Base-by-base conservation (phyloP, 495 filamentous ascomycete genomes). In the Xeromyces bisporus region DNA sequence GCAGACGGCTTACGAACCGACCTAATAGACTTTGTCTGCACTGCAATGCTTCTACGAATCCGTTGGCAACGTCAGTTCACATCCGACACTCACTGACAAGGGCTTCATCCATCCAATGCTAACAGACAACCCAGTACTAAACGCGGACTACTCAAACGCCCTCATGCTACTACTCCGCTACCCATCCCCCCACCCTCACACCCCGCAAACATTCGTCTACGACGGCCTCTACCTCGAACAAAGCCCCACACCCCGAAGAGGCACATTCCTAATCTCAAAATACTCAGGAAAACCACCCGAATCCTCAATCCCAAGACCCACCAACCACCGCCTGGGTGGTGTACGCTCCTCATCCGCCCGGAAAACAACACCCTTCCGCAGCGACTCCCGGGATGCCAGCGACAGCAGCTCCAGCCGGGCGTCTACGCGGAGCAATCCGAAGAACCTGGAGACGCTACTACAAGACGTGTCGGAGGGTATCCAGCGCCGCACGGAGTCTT, bases 11-110 rank as follows among this genome's bases (percentile, higher is more conserved):
- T 91, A 24, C 62, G 66, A n/a, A 57, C 89, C 28, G 72, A 83
- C 29, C 56, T 96, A 16, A 70, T 96, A 36, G 81, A 94, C 41
- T 66, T 85, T 28, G 75, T 93, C 13, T 94, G 86, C 43, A 73
- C 93, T 34, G 76, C 84, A 6, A 96, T 99, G 91, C 63, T 99
- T 15, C 62, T 99, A 21, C 70, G 89, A 21, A 80, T 96, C 37
- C 69, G 87, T 33, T 94, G 87, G 87, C 70, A 84, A 34, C 59
- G 84, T 93, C 55, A 58, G 79, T 59, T 17, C 13, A 28, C 23
- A 25, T 1, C 18, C 10, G 11, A 15, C 1, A 13, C 11, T 11
- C 32, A 18, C 9, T 23, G 6, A 18, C 6, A 30, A 11, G 33
- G 15, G 18, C 4, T 15, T n/a, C n/a, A n/a, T n/a, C n/a, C n/a